These are phyloP conservation scores for Pseudonitzschia delicatissima DNA, from an alignment of 108 stramenopile genomes.

Conservation along the genomic window DNA sequence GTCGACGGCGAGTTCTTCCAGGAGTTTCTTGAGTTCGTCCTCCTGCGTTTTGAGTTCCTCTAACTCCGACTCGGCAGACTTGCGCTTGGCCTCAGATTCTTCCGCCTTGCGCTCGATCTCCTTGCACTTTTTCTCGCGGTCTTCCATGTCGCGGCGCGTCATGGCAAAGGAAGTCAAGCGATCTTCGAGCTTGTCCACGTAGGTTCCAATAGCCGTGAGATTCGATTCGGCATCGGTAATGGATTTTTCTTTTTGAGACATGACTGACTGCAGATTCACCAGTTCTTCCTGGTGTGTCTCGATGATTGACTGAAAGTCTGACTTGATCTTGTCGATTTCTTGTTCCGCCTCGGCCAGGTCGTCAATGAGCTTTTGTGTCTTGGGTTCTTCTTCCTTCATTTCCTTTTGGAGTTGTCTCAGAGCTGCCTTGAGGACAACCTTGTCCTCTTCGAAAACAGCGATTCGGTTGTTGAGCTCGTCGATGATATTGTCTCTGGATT, in stretches of 20 bases:
- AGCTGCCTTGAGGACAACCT: slow-evolving; percentile 83
- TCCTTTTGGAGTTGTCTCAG: slow-evolving; percentile 77
- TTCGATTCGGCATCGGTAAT: slow-evolving; percentile 63
- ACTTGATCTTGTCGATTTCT: slow-evolving; percentile 31
- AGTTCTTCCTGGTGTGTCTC: slow-evolving; percentile 47
- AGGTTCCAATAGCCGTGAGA: slow-evolving; percentile 58
- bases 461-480: slow-evolving; percentile 81
- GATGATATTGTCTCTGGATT: slow-evolving; percentile 66
- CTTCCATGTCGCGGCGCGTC: slow-evolving; percentile 68
- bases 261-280: slow-evolving; percentile 16
- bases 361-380: slow-evolving; percentile 56
- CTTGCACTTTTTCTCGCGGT: slow-evolving; percentile 62
- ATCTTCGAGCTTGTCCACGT: slow-evolving; percentile 78
- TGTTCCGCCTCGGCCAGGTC: slow-evolving; percentile 49
- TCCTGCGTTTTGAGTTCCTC: slow-evolving; percentile 42
- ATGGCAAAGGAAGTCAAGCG: slow-evolving; percentile 72
- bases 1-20: slow-evolving; percentile 65
- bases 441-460: slow-evolving; percentile 85
- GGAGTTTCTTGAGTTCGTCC: slow-evolving; percentile 54
- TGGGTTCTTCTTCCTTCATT: slow-evolving; percentile 78
- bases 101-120: slow-evolving; percentile 41
- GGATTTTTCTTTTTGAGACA: slow-evolving; percentile 31
- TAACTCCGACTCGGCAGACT: slow-evolving; percentile 33
- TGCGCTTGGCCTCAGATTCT: slow-evolving; percentile 31
- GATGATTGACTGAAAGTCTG: slow-evolving; percentile 45